phyloP scores from a whole-genome alignment of 1,139 yeast species.

The Blastobotrys buckinghamii region DNA sequence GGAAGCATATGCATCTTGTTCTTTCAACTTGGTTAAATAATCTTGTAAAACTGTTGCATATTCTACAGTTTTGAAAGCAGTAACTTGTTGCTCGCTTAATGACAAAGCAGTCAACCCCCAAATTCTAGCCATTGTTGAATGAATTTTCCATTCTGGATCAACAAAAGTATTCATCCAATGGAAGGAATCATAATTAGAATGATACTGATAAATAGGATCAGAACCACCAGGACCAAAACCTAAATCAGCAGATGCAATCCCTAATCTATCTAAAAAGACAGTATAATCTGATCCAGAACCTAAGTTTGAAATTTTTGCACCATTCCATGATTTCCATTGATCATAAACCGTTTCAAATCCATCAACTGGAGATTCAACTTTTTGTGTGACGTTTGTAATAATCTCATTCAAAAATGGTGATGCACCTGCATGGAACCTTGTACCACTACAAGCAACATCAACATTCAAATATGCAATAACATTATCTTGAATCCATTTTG shows the following conservation, averaged over 20 bases:
- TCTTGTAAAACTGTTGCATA: conserved; percentile 36
- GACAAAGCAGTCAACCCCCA: conserved; percentile 45
- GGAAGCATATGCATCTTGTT: neutral
- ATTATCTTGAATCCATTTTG: conserved; percentile 37
- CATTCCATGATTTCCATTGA: conserved; percentile 44
- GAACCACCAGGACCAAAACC: conserved; percentile 44
- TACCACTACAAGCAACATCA: conserved; percentile 57
- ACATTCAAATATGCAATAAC: conserved; percentile 57
- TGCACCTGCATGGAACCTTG: conserved; percentile 40
- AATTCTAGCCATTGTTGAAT: conserved; percentile 47
- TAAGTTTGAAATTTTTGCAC: conserved; percentile 38
- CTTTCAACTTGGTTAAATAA: conserved; percentile 32
- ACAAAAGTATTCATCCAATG: conserved; percentile 58
- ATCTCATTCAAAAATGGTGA: conserved; percentile 49
- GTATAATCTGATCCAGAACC: conserved; percentile 70
- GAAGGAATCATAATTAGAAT: conserved; percentile 62
- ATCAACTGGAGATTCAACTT: conserved; percentile 42
- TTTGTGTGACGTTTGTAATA: conserved; percentile 37
- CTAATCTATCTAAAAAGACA: conserved; percentile 60
- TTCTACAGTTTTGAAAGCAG: conserved; percentile 38
- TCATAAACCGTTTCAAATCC: conserved; percentile 44
- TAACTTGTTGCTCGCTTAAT: conserved; percentile 43
- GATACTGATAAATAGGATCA: conserved; percentile 60
- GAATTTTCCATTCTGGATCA: conserved; percentile 53
- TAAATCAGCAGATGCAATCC: conserved; percentile 56